Evolutionary conservation across 2,329 filamentous ascomycete genomes (phyloP), one percentile per base, ranked within the genome.

Genomic region (Alternaria metachromatica): DNA sequence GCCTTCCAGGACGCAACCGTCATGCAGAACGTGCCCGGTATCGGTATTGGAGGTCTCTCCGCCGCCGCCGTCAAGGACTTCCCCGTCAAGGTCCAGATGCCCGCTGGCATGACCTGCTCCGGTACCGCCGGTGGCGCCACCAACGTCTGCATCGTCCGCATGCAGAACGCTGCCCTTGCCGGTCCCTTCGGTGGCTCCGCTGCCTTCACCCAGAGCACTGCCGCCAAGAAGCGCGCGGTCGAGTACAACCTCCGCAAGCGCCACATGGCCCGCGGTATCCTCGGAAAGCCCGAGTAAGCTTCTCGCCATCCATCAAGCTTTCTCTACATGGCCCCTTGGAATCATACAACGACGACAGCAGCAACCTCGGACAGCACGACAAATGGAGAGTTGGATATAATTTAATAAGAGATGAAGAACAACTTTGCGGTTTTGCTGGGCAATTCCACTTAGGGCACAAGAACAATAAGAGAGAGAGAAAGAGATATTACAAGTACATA

Each of bases 131-230:
- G 84, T 56, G 88, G 87, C 25, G 88, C 84, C 13, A 71, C 82
- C 64, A 88, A 88, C 71, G 88, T 91, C 70, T 92, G 89, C 81
- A 80, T 91, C 62, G 88, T 89, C 30, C 86, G 88, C 62, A 82
- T 91, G 61, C 85, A 87, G 74, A 92, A 92, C 81, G 72, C 78
- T 4, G 87, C 89, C 12, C 79, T 84, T 18, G 88, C 89, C 10
- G 89, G 89, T 6, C 89, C 89, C 21, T 91, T 92, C 67, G 89
- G 89, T 72, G 89, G 89, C 57, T 88, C 87, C 13, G 88, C 84
- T 30, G 89, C 88, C 30, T 91, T 91, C 78, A 90, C 88, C 1
- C 87, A 89, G 84, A 84, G 83, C 59, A 59, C 84, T 13, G 82
- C 83, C 15, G 86, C 86, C 2, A 83, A 85, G 80, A 90, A 89